A percentile compares a stretch with the other conserved stretches of the same genome.
These are phyloP conservation scores for Trichophyton mentagrophytes DNA, from an alignment of 2,329 filamentous ascomycete genomes.

Conservation along the genomic window DNA sequence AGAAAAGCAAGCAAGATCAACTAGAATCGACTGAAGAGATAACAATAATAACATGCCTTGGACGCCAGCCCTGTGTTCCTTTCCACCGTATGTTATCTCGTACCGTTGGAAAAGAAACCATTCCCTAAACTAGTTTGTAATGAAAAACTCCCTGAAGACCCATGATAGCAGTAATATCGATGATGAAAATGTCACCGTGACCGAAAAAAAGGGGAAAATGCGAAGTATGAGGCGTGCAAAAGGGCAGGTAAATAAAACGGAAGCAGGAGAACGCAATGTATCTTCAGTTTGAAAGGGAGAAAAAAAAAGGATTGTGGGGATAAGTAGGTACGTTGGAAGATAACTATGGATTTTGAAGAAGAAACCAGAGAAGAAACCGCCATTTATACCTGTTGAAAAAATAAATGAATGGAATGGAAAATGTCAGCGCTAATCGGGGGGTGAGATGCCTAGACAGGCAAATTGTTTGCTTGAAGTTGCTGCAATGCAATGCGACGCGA, in stretches of 20 bases:
- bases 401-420: background rate
- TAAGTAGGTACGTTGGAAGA: background rate
- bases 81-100: background rate
- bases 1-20: background rate
- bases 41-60: background rate
- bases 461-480: background rate
- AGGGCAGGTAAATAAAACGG: background rate
- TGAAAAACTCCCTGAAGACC: background rate
- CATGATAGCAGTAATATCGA: background rate
- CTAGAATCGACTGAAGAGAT: background rate
- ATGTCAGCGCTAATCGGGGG: background rate
- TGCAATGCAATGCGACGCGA: background rate
- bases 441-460: background rate
- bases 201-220: background rate
- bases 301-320: background rate
- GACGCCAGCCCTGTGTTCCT: background rate
- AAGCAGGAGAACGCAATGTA: background rate
- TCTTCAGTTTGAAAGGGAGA: background rate
- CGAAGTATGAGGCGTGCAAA: background rate
- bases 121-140: background rate
- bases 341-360: background rate
- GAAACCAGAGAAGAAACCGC: background rate
- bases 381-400: conserved; percentile 1
- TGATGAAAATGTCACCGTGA: background rate
- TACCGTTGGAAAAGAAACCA: background rate